Evolutionary conservation across 345 rosid species (phyloP), one percentile per base, ranked within the genome.

Genomic region (Aquilaria yunnanensis): DNA sequence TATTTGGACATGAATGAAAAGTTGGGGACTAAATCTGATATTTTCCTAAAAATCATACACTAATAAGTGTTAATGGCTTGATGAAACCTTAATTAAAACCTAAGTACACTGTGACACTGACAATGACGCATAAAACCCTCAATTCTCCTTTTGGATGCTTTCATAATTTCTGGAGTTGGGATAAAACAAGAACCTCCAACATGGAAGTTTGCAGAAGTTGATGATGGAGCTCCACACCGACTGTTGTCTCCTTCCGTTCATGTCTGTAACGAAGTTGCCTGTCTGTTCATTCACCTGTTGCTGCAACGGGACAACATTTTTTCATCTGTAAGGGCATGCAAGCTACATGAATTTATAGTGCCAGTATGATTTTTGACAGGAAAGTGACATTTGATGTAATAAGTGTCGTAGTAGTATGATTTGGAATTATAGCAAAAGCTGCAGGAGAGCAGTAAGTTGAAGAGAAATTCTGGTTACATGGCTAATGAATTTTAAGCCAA

Each of bases 401-500:
- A 23, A 23, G 23, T 23, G 23, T 23, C 1, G 23, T 23, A 23
- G 23, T 23, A 23, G 23, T 23, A 23, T 23, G 23, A 23, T 1
- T 23, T 23, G 23, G 23, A 23, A 23, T 23, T 23, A 23, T 23
- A 23, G 23, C 23, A 23, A 23, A 23, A 23, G 23, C 23, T 23
- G 23, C 23, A 23, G 23, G 23, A 23, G 23, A 23, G 23, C 23
- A 23, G 23, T 23, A 23, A 23, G 23, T 23, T 23, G 23, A 23
- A 23, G 23, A 23, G 49, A 23, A n/a, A n/a, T 12, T 31, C 32
- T 56, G 47, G 82, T 71, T 67, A 85, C 97, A n/a, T 74, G 57
- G 10, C 75, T 62, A 10, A 67, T 61, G 85, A 94, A 90, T 64
- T 71, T 90, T 66, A 90, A 72, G 10, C 93, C 96, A 54, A 88